Base-by-base conservation (phyloP, 495 filamentous ascomycete genomes). In the Aspergillus asperescens region DNA sequence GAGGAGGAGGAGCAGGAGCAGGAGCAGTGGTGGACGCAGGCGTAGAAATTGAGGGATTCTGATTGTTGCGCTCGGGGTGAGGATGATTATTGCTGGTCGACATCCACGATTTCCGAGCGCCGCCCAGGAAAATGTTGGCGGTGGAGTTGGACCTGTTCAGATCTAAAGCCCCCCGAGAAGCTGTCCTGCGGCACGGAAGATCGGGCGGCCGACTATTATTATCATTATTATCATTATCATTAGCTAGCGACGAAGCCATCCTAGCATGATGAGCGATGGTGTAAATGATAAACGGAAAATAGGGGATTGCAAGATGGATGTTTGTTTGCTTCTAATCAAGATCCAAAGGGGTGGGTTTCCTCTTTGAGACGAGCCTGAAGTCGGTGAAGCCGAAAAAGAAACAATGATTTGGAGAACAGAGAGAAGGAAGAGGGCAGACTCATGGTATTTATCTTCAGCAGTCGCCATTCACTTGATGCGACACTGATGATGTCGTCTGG, bases 91-190 rank as follows among this genome's bases (percentile, higher is more conserved):
- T 41, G 24, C 42, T 41, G 57, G 57, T 37, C 52, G 49, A 20
- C 77, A 90, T 85, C 88, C 88, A 91, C 61, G 81, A 71, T 58
- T 77, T 84, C 62, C 81, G 81, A 52, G 72, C 72, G 38, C 81
- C 77, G 34, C 85, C 83, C 47, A 88, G 71, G 67, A 89, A 86
- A 29, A 77, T 64, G 55, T 75, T 82, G 45, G 82, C 71, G 12
- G 88, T 90, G 40, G 82, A 81, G 67, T 91, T 93, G 13, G 84
- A 83, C 3, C 74, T 72, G 29, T 25, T 38, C 20, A 37, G 20
- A 28, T 77, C 87, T 42, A 48, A 56, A 32, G 52, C 29, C 23
- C 23, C 34, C 32, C 24, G 42, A 20, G n/a, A 44, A n/a, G n/a
- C 50, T 5, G 28, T 18, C 15, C 32, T 48, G 32, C n/a, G 47